phyloP scores from a whole-genome alignment of 495 filamentous ascomycete genomes.

The Clavariopsis aquatica region DNA sequence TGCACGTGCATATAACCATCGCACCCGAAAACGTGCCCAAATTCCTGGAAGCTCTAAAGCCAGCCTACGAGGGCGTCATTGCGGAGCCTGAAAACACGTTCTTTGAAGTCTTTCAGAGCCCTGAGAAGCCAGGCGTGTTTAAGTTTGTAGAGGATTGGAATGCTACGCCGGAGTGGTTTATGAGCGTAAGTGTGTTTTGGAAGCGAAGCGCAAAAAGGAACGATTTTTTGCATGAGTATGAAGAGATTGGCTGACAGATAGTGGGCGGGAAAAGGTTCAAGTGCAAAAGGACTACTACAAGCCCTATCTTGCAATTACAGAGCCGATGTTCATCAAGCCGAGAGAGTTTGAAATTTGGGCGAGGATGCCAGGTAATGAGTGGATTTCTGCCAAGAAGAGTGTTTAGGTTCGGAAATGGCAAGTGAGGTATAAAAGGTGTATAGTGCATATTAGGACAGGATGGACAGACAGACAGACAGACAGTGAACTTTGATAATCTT shows the following conservation, averaged over 20 bases:
- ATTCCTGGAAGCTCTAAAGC: conserved; percentile 49
- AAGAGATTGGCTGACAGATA: conserved; percentile 6
- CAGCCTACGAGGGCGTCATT: conserved; percentile 48
- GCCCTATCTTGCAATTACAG: conserved; percentile 51
- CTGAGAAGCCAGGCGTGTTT: conserved; percentile 49
- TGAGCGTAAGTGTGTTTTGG: conserved; percentile 46
- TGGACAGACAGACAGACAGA: too few species aligned
- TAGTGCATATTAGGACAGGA: too few species aligned
- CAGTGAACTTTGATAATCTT: too few species aligned
- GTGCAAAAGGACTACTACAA: conserved; percentile 55
- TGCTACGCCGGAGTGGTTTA: conserved; percentile 46
- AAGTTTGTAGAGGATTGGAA: conserved; percentile 55
- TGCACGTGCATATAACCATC: conserved; percentile 51
- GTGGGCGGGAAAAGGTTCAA: conserved; percentile 47
- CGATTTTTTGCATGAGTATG: neutral
- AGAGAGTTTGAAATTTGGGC: conserved; percentile 44
- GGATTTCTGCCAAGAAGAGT: conserved; percentile 14
- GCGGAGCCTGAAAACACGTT: conserved; percentile 53
- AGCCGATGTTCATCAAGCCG: conserved; percentile 52
- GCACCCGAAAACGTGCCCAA: conserved; percentile 47
- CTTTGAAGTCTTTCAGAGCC: conserved; percentile 52
- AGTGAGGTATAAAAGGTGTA: too few species aligned
- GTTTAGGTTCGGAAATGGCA: neutral
- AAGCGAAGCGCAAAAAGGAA: too few species aligned
- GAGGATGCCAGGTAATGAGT: conserved; percentile 26